Evolutionary conservation across 148 eudicot species (phyloP).

Genomic region (Camellia sinensis): DNA sequence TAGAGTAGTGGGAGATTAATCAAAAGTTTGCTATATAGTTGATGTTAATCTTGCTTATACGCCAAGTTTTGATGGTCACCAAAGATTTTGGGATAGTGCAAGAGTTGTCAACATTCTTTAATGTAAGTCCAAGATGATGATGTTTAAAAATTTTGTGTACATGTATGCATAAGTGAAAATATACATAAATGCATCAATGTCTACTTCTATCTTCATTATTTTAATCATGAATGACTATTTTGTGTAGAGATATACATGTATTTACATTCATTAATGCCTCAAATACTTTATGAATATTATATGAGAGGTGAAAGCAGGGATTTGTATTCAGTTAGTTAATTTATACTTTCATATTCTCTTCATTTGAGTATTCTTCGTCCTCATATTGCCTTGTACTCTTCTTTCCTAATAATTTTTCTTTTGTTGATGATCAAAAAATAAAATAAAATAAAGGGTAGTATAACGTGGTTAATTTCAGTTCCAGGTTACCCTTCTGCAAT

Average conservation of each 20-base stretch:
- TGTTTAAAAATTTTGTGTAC: background rate
- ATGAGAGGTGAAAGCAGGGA: background rate
- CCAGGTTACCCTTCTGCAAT: slow-evolving; percentile 70
- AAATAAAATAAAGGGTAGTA: background rate
- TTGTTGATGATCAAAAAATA: no score
- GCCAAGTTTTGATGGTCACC: slow-evolving; percentile 61
- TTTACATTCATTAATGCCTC: background rate
- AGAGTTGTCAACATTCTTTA: slow-evolving; percentile 51
- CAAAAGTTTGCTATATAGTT: slow-evolving; percentile 36
- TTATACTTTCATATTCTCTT: no score
- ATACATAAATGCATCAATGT: background rate
- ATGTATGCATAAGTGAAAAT: background rate
- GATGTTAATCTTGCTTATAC: slow-evolving; percentile 69
- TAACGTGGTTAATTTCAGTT: slow-evolving; percentile 37
- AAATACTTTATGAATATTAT: background rate
- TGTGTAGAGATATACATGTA: background rate
- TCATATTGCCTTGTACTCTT: no score
- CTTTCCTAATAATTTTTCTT: no score
- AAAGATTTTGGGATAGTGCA: slow-evolving; percentile 61
- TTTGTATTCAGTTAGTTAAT: background rate
- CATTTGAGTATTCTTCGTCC: no score
- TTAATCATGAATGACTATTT: background rate
- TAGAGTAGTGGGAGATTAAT: no score
- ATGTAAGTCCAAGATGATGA: slow-evolving; percentile 34
- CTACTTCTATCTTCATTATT: background rate